phyloP scores from a whole-genome alignment of 2,329 filamentous ascomycete genomes.

The Aspergillus sp. region DNA sequence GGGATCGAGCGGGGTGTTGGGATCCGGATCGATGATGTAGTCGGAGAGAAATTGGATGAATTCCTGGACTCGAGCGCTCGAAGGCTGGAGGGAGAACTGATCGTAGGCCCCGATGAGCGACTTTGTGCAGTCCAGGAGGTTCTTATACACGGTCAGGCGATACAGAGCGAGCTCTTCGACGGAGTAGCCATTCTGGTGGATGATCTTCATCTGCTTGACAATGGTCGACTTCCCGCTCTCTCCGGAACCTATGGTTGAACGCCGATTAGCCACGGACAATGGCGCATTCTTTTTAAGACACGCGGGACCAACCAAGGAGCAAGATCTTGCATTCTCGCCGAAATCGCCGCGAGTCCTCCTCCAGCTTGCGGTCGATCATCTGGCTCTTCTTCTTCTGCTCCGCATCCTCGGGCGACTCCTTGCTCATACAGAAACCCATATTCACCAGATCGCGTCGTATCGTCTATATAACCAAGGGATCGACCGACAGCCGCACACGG shows the following conservation, averaged over 20 bases:
- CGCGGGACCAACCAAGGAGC: conserved; percentile 59
- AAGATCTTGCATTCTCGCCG: conserved; percentile 98
- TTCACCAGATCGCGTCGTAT: conserved; percentile 11
- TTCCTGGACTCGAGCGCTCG: conserved; percentile 60
- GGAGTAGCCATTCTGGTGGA: conserved; percentile 95
- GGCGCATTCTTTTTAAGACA: neutral
- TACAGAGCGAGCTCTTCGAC: conserved; percentile 90
- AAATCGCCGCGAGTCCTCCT: conserved; percentile 87
- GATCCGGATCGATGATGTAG: conserved; percentile 84
- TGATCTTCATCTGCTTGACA: conserved; percentile 99
- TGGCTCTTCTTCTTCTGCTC: conserved; percentile 96
- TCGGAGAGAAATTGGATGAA: conserved; percentile 72
- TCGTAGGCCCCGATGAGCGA: conserved; percentile 84
- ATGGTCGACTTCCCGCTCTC: conserved; percentile 99
- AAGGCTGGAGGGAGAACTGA: conserved; percentile 78
- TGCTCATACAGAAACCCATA: conserved; percentile 94
- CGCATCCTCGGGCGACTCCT: conserved; percentile 65
- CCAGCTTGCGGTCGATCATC: conserved; percentile 84
- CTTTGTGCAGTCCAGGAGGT: conserved; percentile 92
- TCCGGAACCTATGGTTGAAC: conserved; percentile 62
- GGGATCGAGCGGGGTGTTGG: conserved; percentile 71
- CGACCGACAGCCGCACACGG: conserved; percentile 15
- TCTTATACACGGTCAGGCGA: conserved; percentile 95
- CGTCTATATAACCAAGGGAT: conserved; percentile 14
- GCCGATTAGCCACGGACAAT: conserved; percentile 4